Percentiles rank a stretch among this genome's conserved stretches.
Evolutionary conservation across 768 basidiomycete genomes (phyloP).

Genomic region (Hortiboletus campestris): DNA sequence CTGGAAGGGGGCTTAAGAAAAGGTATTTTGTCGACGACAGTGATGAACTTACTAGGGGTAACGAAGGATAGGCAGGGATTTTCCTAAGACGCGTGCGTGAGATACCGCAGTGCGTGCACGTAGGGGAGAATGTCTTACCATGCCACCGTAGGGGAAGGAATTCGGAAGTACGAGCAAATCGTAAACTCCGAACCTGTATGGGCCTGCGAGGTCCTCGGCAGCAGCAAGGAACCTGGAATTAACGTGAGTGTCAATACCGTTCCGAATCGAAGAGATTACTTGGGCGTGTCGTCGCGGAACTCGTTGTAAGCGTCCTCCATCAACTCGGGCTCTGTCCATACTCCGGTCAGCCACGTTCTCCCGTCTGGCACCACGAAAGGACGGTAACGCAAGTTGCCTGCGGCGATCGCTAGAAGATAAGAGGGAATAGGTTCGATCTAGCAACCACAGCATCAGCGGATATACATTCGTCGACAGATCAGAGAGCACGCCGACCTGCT

Average conservation of each 20-base stretch:
- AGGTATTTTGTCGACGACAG: too few relatives aligned
- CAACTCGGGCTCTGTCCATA: constrained; percentile 89
- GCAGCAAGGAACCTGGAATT: constrained; percentile 63
- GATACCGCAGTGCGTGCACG: background rate
- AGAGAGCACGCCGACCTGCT: constrained; percentile 53
- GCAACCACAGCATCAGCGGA: background rate
- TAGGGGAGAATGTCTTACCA: constrained; percentile 43
- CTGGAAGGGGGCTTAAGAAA: constrained; percentile 31
- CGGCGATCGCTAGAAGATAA: constrained; percentile 90
- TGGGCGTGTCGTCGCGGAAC: constrained; percentile 82
- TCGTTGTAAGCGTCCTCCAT: constrained; percentile 82
- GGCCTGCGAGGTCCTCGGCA: constrained; percentile 66
- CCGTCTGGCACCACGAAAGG: constrained; percentile 58
- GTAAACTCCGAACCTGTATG: constrained; percentile 85
- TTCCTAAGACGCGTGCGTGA: constrained; percentile 50
- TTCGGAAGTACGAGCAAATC: constrained; percentile 88
- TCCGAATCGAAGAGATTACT: constrained; percentile 36
- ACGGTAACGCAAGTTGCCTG: constrained; percentile 76
- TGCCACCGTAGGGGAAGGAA: constrained; percentile 91
- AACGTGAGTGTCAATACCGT: background rate
- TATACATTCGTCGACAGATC: background rate
- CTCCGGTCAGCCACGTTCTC: constrained; percentile 75
- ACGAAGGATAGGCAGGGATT: constrained; percentile 87
- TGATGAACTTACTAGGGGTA: constrained; percentile 65
- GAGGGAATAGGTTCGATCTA: constrained; percentile 85